These are phyloP conservation scores for Rubus parviflorus DNA, from an alignment of 306 rosid species.

Conservation along the genomic window DNA sequence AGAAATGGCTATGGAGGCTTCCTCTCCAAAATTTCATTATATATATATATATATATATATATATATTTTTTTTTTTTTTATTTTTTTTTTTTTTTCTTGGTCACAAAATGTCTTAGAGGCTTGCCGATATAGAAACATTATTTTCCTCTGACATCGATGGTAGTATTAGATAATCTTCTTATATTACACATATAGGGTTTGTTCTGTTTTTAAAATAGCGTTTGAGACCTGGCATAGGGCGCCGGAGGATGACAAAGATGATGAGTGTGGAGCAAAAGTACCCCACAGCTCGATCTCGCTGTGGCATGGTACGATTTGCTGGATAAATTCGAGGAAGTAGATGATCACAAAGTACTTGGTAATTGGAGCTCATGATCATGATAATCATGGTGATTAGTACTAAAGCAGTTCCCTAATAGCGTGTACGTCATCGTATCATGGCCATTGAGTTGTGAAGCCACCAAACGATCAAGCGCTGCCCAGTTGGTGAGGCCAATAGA, in stretches of 20 bases:
- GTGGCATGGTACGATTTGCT: constrained; percentile 33
- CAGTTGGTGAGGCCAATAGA: constrained; percentile 45
- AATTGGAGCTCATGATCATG: constrained; percentile 41
- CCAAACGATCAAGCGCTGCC: constrained; percentile 71
- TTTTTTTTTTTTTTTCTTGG: too few relatives aligned
- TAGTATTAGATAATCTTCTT: too few relatives aligned
- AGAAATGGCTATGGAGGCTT: too few relatives aligned
- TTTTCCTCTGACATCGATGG: constrained; percentile 17
- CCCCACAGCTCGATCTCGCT: constrained; percentile 74
- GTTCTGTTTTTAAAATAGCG: constrained; percentile 35
- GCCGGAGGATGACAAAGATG: constrained; percentile 56
- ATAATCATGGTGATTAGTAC: constrained; percentile 6
- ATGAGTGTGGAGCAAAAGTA: constrained; percentile 37
- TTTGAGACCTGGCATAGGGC: constrained; percentile 61
- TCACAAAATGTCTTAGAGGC: too few relatives aligned
- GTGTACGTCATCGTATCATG: constrained; percentile 42
- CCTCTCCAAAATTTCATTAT: constrained; percentile 23
- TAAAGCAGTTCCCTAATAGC: constrained; percentile 29
- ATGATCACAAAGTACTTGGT: constrained; percentile 46
- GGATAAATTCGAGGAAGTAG: constrained; percentile 39
- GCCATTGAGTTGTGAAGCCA: constrained; percentile 77
- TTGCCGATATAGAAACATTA: not conserved
- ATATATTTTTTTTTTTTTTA: too few relatives aligned
- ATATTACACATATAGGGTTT: not conserved
- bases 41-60: not conserved